Conservation (phyloP, 2,329 filamentous ascomycete genomes). For the Monosporascus sp. region DNA sequence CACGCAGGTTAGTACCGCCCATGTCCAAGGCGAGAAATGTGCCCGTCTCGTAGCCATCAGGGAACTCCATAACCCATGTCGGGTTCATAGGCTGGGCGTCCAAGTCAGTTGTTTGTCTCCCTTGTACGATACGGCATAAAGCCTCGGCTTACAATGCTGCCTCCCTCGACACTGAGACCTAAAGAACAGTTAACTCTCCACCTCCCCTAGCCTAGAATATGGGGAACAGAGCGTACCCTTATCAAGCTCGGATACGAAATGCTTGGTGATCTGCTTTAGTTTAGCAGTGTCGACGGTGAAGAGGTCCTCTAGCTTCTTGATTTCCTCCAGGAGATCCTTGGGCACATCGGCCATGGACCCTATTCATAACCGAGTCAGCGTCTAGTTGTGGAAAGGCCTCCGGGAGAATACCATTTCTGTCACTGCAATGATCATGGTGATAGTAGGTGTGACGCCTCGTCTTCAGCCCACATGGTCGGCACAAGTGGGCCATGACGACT, state of each 20-base stretch:
- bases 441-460: slow-evolving; percentile 13
- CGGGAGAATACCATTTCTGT: neutral
- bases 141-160: slow-evolving; percentile 70
- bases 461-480: slow-evolving; percentile 4
- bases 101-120: slow-evolving; percentile 5
- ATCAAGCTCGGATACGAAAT: slow-evolving; percentile 82
- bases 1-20: slow-evolving; percentile 92
- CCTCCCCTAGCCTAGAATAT: slow-evolving; percentile 17
- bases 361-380: slow-evolving; percentile 28
- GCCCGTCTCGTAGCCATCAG: slow-evolving; percentile 79
- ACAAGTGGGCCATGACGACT: slow-evolving; percentile 8
- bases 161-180: slow-evolving; percentile 82
- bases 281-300: slow-evolving; percentile 75
- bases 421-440: slow-evolving; percentile 8
- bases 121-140: neutral
- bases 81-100: slow-evolving; percentile 82
- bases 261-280: slow-evolving; percentile 84
- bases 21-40: slow-evolving; percentile 89
- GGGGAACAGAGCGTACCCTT: slow-evolving; percentile 53
- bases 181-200: slow-evolving; percentile 1
- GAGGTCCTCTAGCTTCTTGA: slow-evolving; percentile 74
- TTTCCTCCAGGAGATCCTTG: slow-evolving; percentile 72
- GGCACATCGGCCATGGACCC: slow-evolving; percentile 90
- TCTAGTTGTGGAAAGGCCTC: neutral
- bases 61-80: slow-evolving; percentile 90